phyloP scores from a whole-genome alignment of 2,329 filamentous ascomycete genomes.

The Beauveria rudraprayagi region DNA sequence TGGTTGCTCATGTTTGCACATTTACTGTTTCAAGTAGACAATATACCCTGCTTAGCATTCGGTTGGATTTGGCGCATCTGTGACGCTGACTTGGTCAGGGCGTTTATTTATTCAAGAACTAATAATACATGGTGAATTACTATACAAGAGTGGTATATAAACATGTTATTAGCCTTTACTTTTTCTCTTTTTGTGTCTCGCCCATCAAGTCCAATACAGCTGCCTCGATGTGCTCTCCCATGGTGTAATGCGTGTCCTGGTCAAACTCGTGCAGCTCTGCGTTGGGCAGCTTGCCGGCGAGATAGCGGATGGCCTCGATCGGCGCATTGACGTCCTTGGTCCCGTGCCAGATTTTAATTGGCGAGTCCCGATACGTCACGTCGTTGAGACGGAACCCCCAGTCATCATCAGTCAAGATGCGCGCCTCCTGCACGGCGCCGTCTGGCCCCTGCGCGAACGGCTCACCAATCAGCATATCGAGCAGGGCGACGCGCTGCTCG shows the following conservation, averaged over 20 bases:
- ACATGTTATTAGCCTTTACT: background rate
- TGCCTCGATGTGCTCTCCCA: slow-evolving; percentile 18
- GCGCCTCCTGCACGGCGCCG: slow-evolving; percentile 21
- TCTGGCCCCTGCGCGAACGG: slow-evolving; percentile 22
- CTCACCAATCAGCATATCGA: slow-evolving; percentile 23
- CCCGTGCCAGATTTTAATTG: slow-evolving; percentile 27
- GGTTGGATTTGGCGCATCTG: background rate
- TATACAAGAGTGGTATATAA: background rate
- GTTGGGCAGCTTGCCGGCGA: slow-evolving; percentile 28
- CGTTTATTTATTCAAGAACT: too few relatives aligned
- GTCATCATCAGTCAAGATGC: slow-evolving; percentile 19
- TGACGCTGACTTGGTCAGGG: background rate
- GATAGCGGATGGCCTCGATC: slow-evolving; percentile 26
- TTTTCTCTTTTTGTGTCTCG: background rate
- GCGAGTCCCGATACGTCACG: slow-evolving; percentile 15
- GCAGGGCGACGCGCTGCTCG: slow-evolving; percentile 19
- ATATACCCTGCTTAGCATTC: slow-evolving; percentile 12
- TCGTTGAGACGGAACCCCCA: slow-evolving; percentile 25
- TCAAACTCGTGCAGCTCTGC: slow-evolving; percentile 24
- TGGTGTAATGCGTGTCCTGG: slow-evolving; percentile 25
- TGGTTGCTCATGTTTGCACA: slow-evolving; percentile 6
- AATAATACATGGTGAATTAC: background rate
- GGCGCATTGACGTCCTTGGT: slow-evolving; percentile 24
- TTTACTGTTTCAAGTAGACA: slow-evolving; percentile 11
- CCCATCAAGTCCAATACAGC: slow-evolving; percentile 8